Conservation (phyloP, 352 stramenopile genomes). For the Poterioochromonas sp. region DNA sequence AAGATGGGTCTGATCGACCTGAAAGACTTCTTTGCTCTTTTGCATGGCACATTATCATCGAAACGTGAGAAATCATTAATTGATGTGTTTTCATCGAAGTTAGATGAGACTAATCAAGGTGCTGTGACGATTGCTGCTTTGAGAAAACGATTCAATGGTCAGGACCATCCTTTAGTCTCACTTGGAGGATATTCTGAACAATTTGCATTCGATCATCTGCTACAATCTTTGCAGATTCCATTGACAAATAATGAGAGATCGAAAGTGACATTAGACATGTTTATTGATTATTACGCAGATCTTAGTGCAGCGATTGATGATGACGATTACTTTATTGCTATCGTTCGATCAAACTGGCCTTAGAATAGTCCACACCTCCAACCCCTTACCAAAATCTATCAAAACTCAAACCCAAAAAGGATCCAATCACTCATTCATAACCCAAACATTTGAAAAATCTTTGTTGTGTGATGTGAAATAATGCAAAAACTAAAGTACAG, state of each 20-base stretch:
- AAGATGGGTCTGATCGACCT: not conserved
- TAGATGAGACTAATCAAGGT: not conserved
- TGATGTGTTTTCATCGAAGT: not conserved
- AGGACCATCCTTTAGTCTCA: not conserved
- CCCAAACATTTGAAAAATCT: too few species aligned
- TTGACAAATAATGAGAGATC: not conserved
- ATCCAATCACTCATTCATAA: too few species aligned
- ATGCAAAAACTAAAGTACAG: too few species aligned
- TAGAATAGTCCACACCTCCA: too few species aligned
- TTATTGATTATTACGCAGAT: conserved; percentile 4
- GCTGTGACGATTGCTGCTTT: not conserved
- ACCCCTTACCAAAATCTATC: too few species aligned
- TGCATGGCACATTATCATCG: not conserved
- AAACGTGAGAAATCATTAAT: not conserved
- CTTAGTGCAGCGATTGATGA: conserved; percentile 9
- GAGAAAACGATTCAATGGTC: not conserved
- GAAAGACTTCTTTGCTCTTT: not conserved
- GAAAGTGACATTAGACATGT: not conserved
- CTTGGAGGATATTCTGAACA: not conserved
- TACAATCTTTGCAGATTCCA: not conserved
- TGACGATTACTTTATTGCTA: not conserved
- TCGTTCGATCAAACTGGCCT: not conserved
- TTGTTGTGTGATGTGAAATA: too few species aligned
- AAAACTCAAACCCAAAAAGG: too few species aligned
- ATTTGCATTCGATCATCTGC: not conserved